phyloP scores from a whole-genome alignment of 768 basidiomycete species.

The Russula earlei region DNA sequence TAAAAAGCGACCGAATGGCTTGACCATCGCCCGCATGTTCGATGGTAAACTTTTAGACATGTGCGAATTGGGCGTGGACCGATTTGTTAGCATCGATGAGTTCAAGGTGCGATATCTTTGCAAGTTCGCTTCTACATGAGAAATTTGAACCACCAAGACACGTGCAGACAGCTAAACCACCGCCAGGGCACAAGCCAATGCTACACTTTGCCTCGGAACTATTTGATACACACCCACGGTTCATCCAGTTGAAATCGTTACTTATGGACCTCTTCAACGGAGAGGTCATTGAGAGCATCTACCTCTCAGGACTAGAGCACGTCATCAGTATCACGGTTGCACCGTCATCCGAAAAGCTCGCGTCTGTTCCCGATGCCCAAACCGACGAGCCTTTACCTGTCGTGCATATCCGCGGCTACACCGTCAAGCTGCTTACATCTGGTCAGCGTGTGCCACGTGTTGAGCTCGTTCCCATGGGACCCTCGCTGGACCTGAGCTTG shows the following conservation, averaged over 20 bases:
- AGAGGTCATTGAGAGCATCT: conserved; percentile 74
- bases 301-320: conserved; percentile 76
- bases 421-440: conserved; percentile 59
- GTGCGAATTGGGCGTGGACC: conserved; percentile 87
- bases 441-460: conserved; percentile 75
- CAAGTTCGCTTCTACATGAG: neutral
- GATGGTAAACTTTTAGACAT: conserved; percentile 85
- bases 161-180: conserved; percentile 72
- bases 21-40: conserved; percentile 81
- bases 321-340: conserved; percentile 75
- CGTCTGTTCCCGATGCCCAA: conserved; percentile 30
- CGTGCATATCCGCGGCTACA: conserved; percentile 86
- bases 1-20: conserved; percentile 86
- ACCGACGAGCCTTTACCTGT: conserved; percentile 46
- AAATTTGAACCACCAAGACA: neutral
- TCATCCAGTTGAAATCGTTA: conserved; percentile 84
- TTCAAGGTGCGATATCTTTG: conserved; percentile 57
- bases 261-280: conserved; percentile 88
- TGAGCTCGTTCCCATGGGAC: conserved; percentile 84
- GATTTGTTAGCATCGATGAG: conserved; percentile 64
- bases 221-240: conserved; percentile 91
- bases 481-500: conserved; percentile 73
- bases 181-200: conserved; percentile 82
- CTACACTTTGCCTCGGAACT: conserved; percentile 95
- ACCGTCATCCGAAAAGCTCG: conserved; percentile 50